Evolutionary conservation across 2,329 filamentous ascomycete species (phyloP).

Genomic region (Clarireedia sp.): DNA sequence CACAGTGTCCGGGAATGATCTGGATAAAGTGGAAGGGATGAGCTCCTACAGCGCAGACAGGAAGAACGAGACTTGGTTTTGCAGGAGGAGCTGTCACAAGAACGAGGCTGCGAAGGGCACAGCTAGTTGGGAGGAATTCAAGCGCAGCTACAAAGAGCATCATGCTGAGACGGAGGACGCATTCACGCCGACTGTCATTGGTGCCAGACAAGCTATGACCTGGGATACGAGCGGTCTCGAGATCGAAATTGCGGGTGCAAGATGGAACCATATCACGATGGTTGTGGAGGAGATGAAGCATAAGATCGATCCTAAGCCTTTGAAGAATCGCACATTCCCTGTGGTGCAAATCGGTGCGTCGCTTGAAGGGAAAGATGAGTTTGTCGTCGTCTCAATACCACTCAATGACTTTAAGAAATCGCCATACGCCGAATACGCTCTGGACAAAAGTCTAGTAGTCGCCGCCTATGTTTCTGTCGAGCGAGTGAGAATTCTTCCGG

Average conservation of each 20-base stretch:
- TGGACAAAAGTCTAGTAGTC: conserved; percentile 42
- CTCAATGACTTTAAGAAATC: conserved; percentile 37
- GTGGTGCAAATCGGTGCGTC: conserved; percentile 53
- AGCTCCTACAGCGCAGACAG: conserved; percentile 25
- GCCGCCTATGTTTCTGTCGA: conserved; percentile 62
- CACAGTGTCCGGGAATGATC: conserved; percentile 37
- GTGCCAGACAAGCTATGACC: conserved; percentile 32
- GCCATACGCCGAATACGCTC: conserved; percentile 28
- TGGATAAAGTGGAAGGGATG: conserved; percentile 33
- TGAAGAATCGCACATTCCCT: conserved; percentile 58
- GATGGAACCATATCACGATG: conserved; percentile 42
- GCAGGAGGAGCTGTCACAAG: conserved; percentile 53
- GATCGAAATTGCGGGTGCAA: conserved; percentile 30
- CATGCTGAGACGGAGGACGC: conserved; percentile 49
- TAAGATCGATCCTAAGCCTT: conserved; percentile 46
- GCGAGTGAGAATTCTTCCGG: conserved; percentile 35
- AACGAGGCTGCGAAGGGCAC: conserved; percentile 43
- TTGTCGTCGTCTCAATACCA: conserved; percentile 50
- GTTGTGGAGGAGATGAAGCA: conserved; percentile 59
- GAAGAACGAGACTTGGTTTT: conserved; percentile 52
- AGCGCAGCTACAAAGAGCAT: conserved; percentile 46
- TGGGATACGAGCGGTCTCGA: conserved; percentile 41
- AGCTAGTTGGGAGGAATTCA: conserved; percentile 58
- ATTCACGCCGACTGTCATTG: conserved; percentile 50
- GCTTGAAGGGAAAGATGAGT: conserved; percentile 35